Base-by-base conservation (phyloP, 1,284 basidiomycete species). In the Termitomyces sp. region DNA sequence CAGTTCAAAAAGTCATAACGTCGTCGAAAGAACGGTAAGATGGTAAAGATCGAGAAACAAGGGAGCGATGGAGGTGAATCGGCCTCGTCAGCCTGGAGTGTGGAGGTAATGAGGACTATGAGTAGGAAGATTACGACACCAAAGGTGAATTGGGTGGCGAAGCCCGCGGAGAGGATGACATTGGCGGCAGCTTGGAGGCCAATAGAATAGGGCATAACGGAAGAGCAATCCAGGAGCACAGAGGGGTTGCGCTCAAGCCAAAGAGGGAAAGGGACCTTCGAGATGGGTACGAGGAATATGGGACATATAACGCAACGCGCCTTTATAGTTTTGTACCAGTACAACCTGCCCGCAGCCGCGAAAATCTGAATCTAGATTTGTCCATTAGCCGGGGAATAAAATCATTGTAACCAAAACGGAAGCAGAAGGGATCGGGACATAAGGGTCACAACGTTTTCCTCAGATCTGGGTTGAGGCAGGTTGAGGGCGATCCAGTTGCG, bases 1-100 rank as follows among this genome's bases (percentile, higher is more conserved):
- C 80, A 80, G 62, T 81, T 82, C 57, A 89, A 64, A 67, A 89
- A 89, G 65, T 88, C 85, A 64, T 81, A 83, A 52, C 86, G 77
- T 61, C 69, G 71, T 50, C 76, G 78, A 66, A 88, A 88, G 73
- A 89, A 89, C 17, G 84, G 81, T 33, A 71, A 65, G 53, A 86
- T 82, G 57, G 79, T 73, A 60, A 79, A 74, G 54, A 85, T 69
- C 55, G 78, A 77, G 45, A 72, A 72, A 47, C 79, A 78, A 43
- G 85, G 84, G 4, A 89, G 71, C 50, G 72, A 73, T 49, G 72
- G 73, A 41, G 86, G 81, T 44, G 74, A 65, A 55, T 79, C 73
- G 24, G 70, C 67, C 47, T 72, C 70, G 57, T 78, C 75, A 56
- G 74, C 73, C 60, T 76, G 75, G 56, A 69, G 72, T 58, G 66